A percentile compares a stretch with the other conserved stretches of the same genome.
phyloP scores from a whole-genome alignment of 2,329 filamentous ascomycete genomes.

The Aspergillus novofumigatus region DNA sequence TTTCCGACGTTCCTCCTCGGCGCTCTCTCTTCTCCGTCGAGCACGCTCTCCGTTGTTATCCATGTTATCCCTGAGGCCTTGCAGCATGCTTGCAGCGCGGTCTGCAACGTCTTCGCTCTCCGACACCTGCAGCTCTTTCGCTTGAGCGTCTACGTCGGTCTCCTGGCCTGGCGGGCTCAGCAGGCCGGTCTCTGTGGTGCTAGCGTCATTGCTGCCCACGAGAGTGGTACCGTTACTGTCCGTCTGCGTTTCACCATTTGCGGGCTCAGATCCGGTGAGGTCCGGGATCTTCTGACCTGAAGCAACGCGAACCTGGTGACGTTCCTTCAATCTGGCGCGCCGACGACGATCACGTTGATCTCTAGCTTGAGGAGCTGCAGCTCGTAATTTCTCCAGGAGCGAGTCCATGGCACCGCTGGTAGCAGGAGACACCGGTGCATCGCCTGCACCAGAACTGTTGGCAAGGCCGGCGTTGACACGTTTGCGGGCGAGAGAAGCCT shows the following conservation, averaged over 20 bases:
- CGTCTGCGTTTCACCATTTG: slow-evolving; percentile 50
- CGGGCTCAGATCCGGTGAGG: slow-evolving; percentile 50
- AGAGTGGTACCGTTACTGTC: slow-evolving; percentile 32
- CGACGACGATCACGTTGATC: slow-evolving; percentile 86
- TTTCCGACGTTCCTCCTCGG: slow-evolving; percentile 70
- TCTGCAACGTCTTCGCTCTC: slow-evolving; percentile 74
- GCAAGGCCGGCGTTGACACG: slow-evolving; percentile 59
- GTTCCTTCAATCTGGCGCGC: slow-evolving; percentile 82
- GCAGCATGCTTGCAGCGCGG: slow-evolving; percentile 75
- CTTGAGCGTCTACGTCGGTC: slow-evolving; percentile 31
- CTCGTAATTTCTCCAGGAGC: slow-evolving; percentile 87
- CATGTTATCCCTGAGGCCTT: slow-evolving; percentile 68
- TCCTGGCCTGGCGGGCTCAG: slow-evolving; percentile 48
- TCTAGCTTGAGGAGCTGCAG: slow-evolving; percentile 82
- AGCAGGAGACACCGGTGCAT: slow-evolving; percentile 59
- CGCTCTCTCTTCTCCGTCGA: slow-evolving; percentile 66
- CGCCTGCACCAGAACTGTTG: slow-evolving; percentile 49
- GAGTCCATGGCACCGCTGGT: slow-evolving; percentile 93
- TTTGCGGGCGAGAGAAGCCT: slow-evolving; percentile 90
- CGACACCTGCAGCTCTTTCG: slow-evolving; percentile 35
- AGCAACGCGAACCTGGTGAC: slow-evolving; percentile 83
- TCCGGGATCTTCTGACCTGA: slow-evolving; percentile 88
- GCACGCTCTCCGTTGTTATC: slow-evolving; percentile 54
- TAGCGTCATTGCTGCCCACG: background rate
- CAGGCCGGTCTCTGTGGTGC: slow-evolving; percentile 29